A percentile compares a stretch with the other conserved stretches of the same genome.
Conservation (phyloP, 129 eudicot species). For the Flaveria linearis region DNA sequence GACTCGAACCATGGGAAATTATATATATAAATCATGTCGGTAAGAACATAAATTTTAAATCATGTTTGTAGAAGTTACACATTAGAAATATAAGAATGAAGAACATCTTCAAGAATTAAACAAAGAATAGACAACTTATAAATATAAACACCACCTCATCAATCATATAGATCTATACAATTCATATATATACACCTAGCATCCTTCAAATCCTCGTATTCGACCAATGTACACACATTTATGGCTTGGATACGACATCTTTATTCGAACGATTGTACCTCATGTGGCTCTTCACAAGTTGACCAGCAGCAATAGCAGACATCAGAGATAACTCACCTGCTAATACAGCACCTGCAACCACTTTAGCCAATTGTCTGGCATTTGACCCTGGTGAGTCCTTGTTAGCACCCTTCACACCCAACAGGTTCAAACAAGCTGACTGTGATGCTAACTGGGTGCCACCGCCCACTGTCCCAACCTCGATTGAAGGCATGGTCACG, state of each 20-base stretch:
- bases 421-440: slow-evolving; percentile 56
- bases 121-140: too few relatives aligned
- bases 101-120: too few relatives aligned
- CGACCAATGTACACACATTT: too few relatives aligned
- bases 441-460: slow-evolving; percentile 66
- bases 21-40: too few relatives aligned
- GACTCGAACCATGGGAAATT: too few relatives aligned
- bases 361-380: slow-evolving; percentile 51
- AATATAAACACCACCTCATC: too few relatives aligned
- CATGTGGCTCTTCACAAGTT: slow-evolving; percentile 70
- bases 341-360: slow-evolving; percentile 57
- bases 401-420: slow-evolving; percentile 63
- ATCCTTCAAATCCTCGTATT: too few relatives aligned
- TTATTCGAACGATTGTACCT: slow-evolving; percentile 58
- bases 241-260: slow-evolving; percentile 22
- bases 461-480: slow-evolving; percentile 65
- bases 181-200: too few relatives aligned
- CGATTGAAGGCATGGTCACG: slow-evolving; percentile 62
- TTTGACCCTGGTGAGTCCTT: slow-evolving; percentile 49
- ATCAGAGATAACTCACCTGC: slow-evolving; percentile 61
- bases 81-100: too few relatives aligned
- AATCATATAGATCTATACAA: too few relatives aligned
- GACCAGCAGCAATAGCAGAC: slow-evolving; percentile 62
- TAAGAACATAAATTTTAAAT: too few relatives aligned
- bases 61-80: too few relatives aligned